phyloP scores from a whole-genome alignment of 2,329 filamentous ascomycete species.

The Tolypocladium ovalisporum region DNA sequence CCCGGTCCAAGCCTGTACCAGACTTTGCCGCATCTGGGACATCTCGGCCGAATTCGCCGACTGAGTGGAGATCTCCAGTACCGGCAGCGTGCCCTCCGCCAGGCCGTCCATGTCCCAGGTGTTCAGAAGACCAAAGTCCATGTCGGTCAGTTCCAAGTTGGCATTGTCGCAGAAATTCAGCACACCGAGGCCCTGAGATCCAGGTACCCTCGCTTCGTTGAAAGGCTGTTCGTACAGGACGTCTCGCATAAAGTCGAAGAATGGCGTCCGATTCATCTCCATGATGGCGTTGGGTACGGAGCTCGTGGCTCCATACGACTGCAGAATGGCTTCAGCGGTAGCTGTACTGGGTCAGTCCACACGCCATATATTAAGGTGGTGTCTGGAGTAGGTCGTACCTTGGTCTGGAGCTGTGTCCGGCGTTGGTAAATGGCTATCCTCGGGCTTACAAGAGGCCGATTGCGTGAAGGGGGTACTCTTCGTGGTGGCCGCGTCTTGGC shows the following conservation, averaged over 20 bases:
- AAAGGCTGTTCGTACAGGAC: constrained; percentile 37
- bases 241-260: constrained; percentile 39
- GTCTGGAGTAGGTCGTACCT: constrained; percentile 4
- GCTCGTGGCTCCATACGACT: constrained; percentile 1
- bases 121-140: constrained; percentile 40
- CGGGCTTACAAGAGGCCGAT: constrained; percentile 13
- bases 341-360: constrained; percentile 3
- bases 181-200: constrained; percentile 30
- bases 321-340: constrained; percentile 2
- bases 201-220: constrained; percentile 22
- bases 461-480: constrained; percentile 15
- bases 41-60: constrained; percentile 30
- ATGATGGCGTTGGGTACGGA: constrained; percentile 4
- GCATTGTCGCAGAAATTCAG: constrained; percentile 39
- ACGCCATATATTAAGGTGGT: background rate
- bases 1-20: constrained; percentile 37
- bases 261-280: constrained; percentile 27
- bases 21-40: constrained; percentile 31
- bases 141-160: constrained; percentile 38
- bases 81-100: constrained; percentile 9
- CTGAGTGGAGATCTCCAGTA: constrained; percentile 10
- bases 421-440: constrained; percentile 23
- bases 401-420: constrained; percentile 21
- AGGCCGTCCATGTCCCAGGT: constrained; percentile 34
- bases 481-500: constrained; percentile 8